Evolutionary conservation across 1,284 basidiomycete species (phyloP), one percentile per base, ranked within the genome.

Genomic region (Sporisorium graminicola): DNA sequence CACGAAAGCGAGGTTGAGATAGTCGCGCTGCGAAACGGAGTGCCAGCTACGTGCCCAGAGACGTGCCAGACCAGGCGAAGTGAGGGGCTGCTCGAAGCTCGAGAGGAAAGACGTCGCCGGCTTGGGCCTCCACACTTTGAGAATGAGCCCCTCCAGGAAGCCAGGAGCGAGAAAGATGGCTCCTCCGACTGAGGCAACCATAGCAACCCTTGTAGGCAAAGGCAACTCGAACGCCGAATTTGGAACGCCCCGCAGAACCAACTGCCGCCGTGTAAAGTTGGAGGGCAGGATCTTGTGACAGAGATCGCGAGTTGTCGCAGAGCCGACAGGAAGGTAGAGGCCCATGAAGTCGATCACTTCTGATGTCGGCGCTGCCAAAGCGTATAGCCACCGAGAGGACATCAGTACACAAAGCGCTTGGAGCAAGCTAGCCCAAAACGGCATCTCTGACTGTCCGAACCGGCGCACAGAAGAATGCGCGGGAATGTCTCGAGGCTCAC

Each of bases 41-140:
- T 75, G 73, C 73, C 73, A 75, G 65, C 73, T 71, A 9, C 73
- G 59, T 10, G 67, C 67, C 73, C 73, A 75, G 8, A 75, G 33
- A 5, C 65, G 42, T 2, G 64, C 61, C 22, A 75, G 43, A 1
- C 59, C 56, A 0, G 73, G 60, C 20, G 68, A 64, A 0, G 64
- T 68, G n/a, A 75, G 0, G 5, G 65, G 60, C 3, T 58, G 56
- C 8, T 75, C 68, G 44, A 75, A 75, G 1, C 67, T 50, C 0
- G 73, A 27, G 0, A 75, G 58, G 29, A 71, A 75, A 2, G 40
- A 59, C 1, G 73, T 70, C 1, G 61, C 52, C 8, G 65, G 55
- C 2, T 14, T 22, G 2, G 68, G 73, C 37, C 46, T 64, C 57
- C 57, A 66, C 1, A 68, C 46, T 20, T 52, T 20, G 20, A 72